Conservation (phyloP, 805 yeast genomes). For the Starmerella floris region DNA sequence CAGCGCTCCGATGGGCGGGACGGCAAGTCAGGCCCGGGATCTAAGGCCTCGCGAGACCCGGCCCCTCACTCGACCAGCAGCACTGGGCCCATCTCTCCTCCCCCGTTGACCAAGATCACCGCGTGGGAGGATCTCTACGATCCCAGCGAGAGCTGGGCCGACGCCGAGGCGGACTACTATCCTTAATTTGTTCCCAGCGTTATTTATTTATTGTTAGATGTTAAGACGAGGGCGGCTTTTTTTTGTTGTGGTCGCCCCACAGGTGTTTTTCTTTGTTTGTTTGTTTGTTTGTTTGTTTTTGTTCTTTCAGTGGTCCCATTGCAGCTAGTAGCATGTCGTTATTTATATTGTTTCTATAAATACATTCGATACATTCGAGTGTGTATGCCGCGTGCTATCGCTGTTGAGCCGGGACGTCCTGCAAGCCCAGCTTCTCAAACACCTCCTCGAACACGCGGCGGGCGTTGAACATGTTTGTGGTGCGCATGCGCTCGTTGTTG, state of each 20-base stretch:
- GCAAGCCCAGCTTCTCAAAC: constrained; percentile 11
- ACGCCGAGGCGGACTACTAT: constrained; percentile 5
- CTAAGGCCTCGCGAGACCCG: no score
- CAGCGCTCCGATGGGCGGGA: neutral
- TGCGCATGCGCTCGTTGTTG: constrained; percentile 70
- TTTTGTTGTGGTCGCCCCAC: no score
- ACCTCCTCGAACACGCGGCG: constrained; percentile 37
- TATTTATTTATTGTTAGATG: neutral
- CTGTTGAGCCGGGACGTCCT: no score
- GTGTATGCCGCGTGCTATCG: no score
- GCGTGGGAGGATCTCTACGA: constrained; percentile 5
- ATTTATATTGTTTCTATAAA: no score
- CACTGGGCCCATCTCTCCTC: no score
- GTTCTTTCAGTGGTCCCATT: no score
- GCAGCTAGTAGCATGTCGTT: no score
- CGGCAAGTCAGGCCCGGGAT: neutral
- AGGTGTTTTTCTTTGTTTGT: no score
- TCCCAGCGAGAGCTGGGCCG: constrained; percentile 10
- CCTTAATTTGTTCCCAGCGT: neutral
- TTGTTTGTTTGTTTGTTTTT: no score
- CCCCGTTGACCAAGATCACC: neutral
- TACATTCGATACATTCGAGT: no score
- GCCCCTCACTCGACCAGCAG: no score
- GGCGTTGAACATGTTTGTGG: constrained; percentile 63
- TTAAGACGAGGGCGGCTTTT: neutral